phyloP scores from a whole-genome alignment of 2,329 filamentous ascomycete species.

The Calonectria ilicicola region DNA sequence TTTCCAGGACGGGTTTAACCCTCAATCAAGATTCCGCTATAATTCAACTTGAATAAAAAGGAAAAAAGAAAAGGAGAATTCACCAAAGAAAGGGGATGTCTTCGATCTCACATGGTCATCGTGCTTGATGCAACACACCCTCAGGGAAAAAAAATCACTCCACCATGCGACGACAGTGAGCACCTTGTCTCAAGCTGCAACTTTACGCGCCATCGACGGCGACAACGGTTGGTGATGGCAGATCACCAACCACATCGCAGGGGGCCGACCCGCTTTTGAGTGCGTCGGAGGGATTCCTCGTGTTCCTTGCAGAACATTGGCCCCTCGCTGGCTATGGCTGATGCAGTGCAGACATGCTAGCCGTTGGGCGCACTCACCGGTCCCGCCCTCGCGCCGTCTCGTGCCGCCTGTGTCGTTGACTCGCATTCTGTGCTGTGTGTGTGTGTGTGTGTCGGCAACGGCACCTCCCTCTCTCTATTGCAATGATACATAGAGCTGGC shows the following conservation, averaged over 20 bases:
- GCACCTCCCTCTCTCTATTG: too few species aligned
- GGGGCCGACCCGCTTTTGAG: not conserved
- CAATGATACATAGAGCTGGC: not conserved
- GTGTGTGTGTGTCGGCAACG: too few species aligned
- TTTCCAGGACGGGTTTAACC: too few species aligned
- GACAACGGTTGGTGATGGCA: not conserved
- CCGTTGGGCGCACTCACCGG: not conserved
- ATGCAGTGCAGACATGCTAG: not conserved
- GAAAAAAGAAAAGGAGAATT: too few species aligned
- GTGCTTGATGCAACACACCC: not conserved
- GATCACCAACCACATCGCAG: not conserved
- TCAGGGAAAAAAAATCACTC: not conserved
- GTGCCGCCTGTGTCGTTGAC: not conserved
- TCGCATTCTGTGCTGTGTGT: conserved; percentile 1
- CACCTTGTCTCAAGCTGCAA: not conserved
- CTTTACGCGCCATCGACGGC: not conserved
- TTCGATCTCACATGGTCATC: too few species aligned
- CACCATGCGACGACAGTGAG: not conserved
- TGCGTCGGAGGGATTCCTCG: not conserved
- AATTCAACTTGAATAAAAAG: too few species aligned
- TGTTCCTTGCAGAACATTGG: not conserved
- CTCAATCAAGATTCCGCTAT: too few species aligned
- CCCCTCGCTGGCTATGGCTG: not conserved
- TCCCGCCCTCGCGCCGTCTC: not conserved
- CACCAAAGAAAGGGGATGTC: too few species aligned